A percentile compares a stretch with the other conserved stretches of the same genome.
Conservation (phyloP, 495 filamentous ascomycete genomes). For the Penicillium simplicissimum region DNA sequence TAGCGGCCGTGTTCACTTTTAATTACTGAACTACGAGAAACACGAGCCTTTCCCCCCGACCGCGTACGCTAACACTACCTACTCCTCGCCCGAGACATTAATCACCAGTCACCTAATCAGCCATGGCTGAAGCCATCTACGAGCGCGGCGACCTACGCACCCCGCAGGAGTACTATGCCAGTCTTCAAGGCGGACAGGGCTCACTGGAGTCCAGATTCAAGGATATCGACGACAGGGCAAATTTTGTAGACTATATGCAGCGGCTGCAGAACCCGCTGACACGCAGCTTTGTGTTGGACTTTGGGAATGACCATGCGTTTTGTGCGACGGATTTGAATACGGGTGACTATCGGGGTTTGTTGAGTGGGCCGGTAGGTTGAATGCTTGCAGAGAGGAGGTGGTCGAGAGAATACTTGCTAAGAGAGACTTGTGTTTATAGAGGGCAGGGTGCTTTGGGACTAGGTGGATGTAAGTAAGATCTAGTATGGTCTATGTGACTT, state of each 20-base stretch:
- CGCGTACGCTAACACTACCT: not conserved
- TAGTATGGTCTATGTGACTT: not conserved
- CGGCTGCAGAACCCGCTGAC: slow-evolving; percentile 43
- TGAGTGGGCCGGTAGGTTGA: slow-evolving; percentile 35
- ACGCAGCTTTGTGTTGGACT: slow-evolving; percentile 70
- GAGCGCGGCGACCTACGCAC: slow-evolving; percentile 18
- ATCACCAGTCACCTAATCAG: not conserved
- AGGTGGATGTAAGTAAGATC: slow-evolving; percentile 65
- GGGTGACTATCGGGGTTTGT: slow-evolving; percentile 43
- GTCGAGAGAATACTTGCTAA: not conserved
- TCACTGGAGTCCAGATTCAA: slow-evolving; percentile 42
- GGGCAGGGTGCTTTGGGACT: slow-evolving; percentile 45
- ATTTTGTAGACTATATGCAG: slow-evolving; percentile 45
- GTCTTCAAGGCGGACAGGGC: slow-evolving; percentile 23
- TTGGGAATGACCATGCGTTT: slow-evolving; percentile 62
- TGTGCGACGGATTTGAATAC: slow-evolving; percentile 59
- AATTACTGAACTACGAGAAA: not conserved
- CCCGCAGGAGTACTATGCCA: slow-evolving; percentile 42
- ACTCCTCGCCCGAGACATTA: not conserved
- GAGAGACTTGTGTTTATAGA: slow-evolving; percentile 18
- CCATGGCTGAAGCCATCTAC: slow-evolving; percentile 19
- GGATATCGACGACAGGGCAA: slow-evolving; percentile 53
- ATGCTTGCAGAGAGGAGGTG: not conserved
- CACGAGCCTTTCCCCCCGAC: not conserved
- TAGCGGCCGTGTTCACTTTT: not conserved